Evolutionary conservation across 768 basidiomycete species (phyloP), one percentile per base, ranked within the genome.

Genomic region (Amanita exitialis): DNA sequence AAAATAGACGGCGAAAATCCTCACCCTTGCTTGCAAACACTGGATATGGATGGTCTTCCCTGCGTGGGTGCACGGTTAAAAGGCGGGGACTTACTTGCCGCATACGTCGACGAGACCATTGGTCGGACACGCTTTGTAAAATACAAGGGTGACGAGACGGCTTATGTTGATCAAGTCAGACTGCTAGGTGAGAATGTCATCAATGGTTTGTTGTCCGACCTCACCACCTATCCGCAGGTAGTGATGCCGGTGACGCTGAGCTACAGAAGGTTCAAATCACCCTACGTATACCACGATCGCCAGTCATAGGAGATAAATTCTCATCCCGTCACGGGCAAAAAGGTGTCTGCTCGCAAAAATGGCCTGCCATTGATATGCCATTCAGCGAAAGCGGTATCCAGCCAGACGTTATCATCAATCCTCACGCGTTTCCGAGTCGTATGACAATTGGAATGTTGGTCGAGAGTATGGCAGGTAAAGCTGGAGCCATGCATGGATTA

Each of bases 381-480:
- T 98, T 99, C 76, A 85, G 83, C 59, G 96, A 99, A 71, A 95
- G 90, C 52, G 96, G 96, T 13, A 93, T 99, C 78, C 95, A 97
- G 66, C 96, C 96, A 1, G 96, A 99, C 67, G 82, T 99, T 45
- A 98, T 99, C 65, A 98, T 99, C 73, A 99, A 99, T 69, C 96
- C 96, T 32, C 96, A 99, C 65, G 96, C 96, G 13, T 99, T 99
- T 75, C 96, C 96, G 2, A 89, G 85, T 75, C 90, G 96, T 58
- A 99, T 99, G 96, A 99, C 96, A 1, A 99, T 99, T 59, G 96
- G 96, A 53, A 99, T 99, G 96, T 83, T 99, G 64, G 92, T 99
- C 52, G 96, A 99, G 74, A 95, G 91, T 68, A 84, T 98, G 83
- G 96, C 96, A 0, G 96, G 96, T n/a, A 99, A 99, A 67, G 88